A percentile compares a stretch with the other conserved stretches of the same genome.
These are phyloP conservation scores for Aspergillus biplanus DNA, from an alignment of 495 filamentous ascomycete species.

Conservation along the genomic window DNA sequence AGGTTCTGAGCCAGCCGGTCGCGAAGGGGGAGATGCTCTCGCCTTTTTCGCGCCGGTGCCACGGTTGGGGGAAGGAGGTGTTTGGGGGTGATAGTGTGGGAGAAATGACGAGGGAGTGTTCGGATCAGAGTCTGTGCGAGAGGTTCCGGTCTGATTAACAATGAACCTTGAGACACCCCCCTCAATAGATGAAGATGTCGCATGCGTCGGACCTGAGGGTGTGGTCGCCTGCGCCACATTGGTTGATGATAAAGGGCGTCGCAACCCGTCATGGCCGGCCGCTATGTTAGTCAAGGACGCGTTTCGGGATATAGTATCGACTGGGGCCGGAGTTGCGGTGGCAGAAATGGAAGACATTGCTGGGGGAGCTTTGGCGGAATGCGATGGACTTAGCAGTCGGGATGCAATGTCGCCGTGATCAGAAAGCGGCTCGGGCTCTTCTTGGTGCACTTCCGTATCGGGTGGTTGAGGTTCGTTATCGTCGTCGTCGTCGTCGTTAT, in stretches of 20 bases:
- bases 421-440: conserved; percentile 22
- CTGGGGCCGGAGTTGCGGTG: conserved; percentile 41
- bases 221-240: conserved; percentile 32
- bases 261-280: conserved; percentile 38
- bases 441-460: conserved; percentile 21
- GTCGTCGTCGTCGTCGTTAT: conserved; percentile 29
- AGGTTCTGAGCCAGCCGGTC: conserved; percentile 39
- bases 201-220: conserved; percentile 35
- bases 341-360: conserved; percentile 56
- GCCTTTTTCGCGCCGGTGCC: conserved; percentile 23
- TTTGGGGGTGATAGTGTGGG: conserved; percentile 52
- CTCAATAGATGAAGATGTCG: conserved; percentile 52
- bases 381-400: conserved; percentile 45
- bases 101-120: conserved; percentile 54
- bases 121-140: conserved; percentile 51
- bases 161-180: conserved; percentile 53
- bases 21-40: conserved; percentile 40
- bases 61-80: conserved; percentile 45
- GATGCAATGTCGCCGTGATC: conserved; percentile 45
- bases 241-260: conserved; percentile 38
- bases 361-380: conserved; percentile 49
- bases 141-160: conserved; percentile 36
- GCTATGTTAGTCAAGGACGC: conserved; percentile 44
- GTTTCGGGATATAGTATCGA: conserved; percentile 40
- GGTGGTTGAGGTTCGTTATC: conserved; percentile 27